Percentiles rank a stretch among this genome's conserved stretches.
phyloP scores from a whole-genome alignment of 2,329 filamentous ascomycete species.

The Fusarium austroafricanum region DNA sequence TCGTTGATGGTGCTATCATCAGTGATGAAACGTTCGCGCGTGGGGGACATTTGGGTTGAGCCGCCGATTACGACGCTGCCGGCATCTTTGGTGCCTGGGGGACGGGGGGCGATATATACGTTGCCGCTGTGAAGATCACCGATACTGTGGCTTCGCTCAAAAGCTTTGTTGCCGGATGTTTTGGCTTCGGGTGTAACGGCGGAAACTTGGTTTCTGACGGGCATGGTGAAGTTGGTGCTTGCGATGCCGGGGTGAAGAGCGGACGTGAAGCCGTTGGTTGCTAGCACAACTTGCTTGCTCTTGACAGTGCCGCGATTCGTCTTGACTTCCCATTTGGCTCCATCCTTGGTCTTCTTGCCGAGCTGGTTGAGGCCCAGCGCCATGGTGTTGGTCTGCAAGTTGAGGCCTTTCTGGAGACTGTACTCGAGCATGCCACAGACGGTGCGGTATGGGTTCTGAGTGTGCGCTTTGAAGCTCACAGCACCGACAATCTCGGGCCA shows the following conservation, averaged over 20 bases:
- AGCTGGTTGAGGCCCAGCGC: conserved; percentile 18
- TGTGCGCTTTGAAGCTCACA: conserved; percentile 28
- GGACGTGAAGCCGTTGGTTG: conserved; percentile 26
- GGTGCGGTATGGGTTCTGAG: conserved; percentile 23
- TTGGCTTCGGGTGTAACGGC: conserved; percentile 7
- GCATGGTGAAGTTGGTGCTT: conserved; percentile 29
- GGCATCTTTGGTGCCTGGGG: conserved; percentile 6
- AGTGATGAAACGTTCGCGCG: conserved; percentile 2
- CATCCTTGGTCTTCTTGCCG: conserved; percentile 2
- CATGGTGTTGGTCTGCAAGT: conserved; percentile 29
- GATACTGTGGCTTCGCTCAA: conserved; percentile 18
- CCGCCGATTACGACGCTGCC: conserved; percentile 21
- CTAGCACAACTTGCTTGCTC: conserved; percentile 24
- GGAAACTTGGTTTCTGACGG: conserved; percentile 18
- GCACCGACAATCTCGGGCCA: conserved; percentile 22
- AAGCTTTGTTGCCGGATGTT: background rate
- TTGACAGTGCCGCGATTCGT: conserved; percentile 23
- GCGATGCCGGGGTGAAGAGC: conserved; percentile 21
- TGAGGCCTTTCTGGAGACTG: conserved; percentile 15
- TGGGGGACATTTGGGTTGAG: conserved; percentile 25
- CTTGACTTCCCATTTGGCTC: conserved; percentile 23
- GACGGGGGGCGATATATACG: conserved; percentile 23
- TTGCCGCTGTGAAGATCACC: conserved; percentile 20
- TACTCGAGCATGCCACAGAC: conserved; percentile 26
- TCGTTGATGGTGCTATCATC: conserved; percentile 25